Evolutionary conservation across 805 yeast species (phyloP).

Genomic region (Ogataea philodendri): DNA sequence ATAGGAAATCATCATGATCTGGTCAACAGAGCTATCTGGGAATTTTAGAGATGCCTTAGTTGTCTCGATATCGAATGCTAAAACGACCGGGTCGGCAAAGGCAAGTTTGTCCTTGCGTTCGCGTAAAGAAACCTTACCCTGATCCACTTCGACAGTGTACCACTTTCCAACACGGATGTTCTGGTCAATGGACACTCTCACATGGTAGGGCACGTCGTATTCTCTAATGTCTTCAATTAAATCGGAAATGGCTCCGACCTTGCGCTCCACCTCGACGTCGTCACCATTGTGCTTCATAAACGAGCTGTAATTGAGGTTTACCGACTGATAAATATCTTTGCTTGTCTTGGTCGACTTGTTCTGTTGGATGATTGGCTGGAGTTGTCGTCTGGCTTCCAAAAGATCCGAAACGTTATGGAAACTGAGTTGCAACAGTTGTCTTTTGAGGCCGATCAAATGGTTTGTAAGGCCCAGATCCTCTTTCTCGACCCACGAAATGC

Average conservation of each 20-base stretch:
- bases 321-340: conserved; percentile 63
- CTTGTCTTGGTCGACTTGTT: conserved; percentile 63
- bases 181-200: conserved; percentile 90
- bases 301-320: conserved; percentile 40
- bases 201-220: conserved; percentile 96
- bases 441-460: conserved; percentile 76
- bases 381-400: conserved; percentile 64
- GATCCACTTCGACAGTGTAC: conserved; percentile 74
- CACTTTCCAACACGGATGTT: conserved; percentile 91
- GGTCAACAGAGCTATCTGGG: conserved; percentile 88
- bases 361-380: conserved; percentile 67
- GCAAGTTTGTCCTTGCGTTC: conserved; percentile 76
- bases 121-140: conserved; percentile 50
- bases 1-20: conserved; percentile 97
- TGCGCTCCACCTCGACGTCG: conserved; percentile 19
- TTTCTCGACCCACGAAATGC: conserved; percentile 52
- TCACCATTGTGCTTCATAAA: conserved; percentile 33
- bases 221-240: conserved; percentile 81
- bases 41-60: conserved; percentile 94
- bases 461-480: conserved; percentile 84
- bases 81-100: conserved; percentile 94
- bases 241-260: conserved; percentile 53
- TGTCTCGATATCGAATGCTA: conserved; percentile 97
- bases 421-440: conserved; percentile 60
- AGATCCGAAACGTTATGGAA: conserved; percentile 78